phyloP scores from a whole-genome alignment of 2,329 filamentous ascomycete species.

The Emericellopsis cladophorae region DNA sequence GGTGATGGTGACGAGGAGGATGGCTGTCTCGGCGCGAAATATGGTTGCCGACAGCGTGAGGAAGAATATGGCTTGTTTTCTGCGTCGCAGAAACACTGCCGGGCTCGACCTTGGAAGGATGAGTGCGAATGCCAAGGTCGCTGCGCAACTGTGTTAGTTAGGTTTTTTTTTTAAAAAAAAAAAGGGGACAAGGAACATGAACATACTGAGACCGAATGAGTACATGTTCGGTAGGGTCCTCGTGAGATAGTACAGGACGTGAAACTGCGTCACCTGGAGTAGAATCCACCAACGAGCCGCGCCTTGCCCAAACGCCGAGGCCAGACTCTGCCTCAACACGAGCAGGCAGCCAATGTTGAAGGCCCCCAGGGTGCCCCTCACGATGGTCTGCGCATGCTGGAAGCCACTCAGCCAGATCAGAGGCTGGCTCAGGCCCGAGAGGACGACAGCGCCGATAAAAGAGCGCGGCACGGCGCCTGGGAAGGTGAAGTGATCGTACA shows the following conservation, averaged over 20 bases:
- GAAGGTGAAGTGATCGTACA: constrained; percentile 85
- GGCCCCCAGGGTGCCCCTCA: constrained; percentile 65
- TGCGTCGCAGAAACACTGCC: constrained; percentile 22
- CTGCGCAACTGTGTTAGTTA: constrained; percentile 25
- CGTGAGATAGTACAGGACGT: constrained; percentile 85
- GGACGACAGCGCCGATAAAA: constrained; percentile 68
- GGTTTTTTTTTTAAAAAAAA: neutral
- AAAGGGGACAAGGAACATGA: neutral
- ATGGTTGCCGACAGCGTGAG: constrained; percentile 71
- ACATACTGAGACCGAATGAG: constrained; percentile 73
- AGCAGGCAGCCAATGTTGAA: constrained; percentile 61
- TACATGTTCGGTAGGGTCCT: constrained; percentile 94
- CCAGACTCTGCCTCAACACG: constrained; percentile 51
- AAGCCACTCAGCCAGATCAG: constrained; percentile 44
- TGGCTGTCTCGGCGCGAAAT: constrained; percentile 80
- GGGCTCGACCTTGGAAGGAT: constrained; percentile 22
- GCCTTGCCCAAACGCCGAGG: constrained; percentile 52
- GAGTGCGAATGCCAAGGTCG: constrained; percentile 49
- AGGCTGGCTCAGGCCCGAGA: constrained; percentile 62
- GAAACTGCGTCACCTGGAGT: constrained; percentile 77
- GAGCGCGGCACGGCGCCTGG: constrained; percentile 85
- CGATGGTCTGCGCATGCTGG: constrained; percentile 45
- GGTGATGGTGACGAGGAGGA: constrained; percentile 60
- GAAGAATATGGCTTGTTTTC: constrained; percentile 56
- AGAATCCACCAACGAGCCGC: constrained; percentile 69